Conservation (phyloP, 1,284 basidiomycete genomes). For the Inonotus hispidus region DNA sequence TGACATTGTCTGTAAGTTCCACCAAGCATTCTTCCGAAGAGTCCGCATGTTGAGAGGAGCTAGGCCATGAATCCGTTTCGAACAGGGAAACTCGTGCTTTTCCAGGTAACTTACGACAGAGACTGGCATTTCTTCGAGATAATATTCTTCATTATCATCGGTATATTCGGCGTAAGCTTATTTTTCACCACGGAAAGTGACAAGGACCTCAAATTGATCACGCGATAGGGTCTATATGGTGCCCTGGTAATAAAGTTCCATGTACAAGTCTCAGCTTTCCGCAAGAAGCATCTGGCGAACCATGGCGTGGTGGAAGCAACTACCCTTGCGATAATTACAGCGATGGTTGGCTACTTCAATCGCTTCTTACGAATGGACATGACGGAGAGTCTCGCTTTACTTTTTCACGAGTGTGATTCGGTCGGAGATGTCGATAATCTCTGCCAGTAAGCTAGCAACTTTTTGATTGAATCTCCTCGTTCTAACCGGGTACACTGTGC, state of each 20-base stretch:
- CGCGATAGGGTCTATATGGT: slow-evolving; percentile 84
- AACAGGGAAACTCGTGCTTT: slow-evolving; percentile 96
- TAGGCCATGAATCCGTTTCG: slow-evolving; percentile 98
- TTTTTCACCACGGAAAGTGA: background rate
- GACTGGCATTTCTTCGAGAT: slow-evolving; percentile 99
- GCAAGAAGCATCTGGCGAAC: slow-evolving; percentile 80
- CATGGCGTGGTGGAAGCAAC: slow-evolving; percentile 90
- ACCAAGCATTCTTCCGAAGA: slow-evolving; percentile 15
- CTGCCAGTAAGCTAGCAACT: slow-evolving; percentile 73
- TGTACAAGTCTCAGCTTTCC: slow-evolving; percentile 90
- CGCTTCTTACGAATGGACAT: slow-evolving; percentile 95
- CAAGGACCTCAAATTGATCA: background rate
- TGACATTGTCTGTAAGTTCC: slow-evolving; percentile 80
- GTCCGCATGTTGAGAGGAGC: background rate
- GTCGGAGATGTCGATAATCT: slow-evolving; percentile 89
- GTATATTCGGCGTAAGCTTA: slow-evolving; percentile 83
- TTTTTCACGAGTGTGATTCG: slow-evolving; percentile 95
- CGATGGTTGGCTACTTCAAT: slow-evolving; percentile 91
- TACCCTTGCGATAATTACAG: slow-evolving; percentile 81
- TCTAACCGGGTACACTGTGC: background rate
- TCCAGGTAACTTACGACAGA: slow-evolving; percentile 95
- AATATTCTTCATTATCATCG: slow-evolving; percentile 89
- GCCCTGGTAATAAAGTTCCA: slow-evolving; percentile 98
- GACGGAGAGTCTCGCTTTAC: slow-evolving; percentile 95
- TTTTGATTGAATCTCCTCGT: slow-evolving; percentile 4